Evolutionary conservation across 2,329 filamentous ascomycete species (phyloP), one percentile per base, ranked within the genome.

Genomic region (Raffaelea deltoideospora): DNA sequence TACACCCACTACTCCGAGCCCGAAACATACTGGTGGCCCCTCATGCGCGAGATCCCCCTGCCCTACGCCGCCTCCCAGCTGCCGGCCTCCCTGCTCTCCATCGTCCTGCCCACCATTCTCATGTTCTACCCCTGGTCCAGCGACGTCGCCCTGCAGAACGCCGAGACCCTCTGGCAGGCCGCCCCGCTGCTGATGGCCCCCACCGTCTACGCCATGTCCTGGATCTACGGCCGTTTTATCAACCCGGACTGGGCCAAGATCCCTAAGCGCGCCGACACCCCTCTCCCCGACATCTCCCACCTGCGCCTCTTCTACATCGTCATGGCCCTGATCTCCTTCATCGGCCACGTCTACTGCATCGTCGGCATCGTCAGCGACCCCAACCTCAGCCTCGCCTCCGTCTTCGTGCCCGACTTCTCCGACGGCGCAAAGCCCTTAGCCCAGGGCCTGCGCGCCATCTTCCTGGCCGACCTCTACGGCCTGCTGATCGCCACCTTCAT

Each of bases 91-190:
- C 18, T 39, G 10, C 5, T 45, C 15, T 42, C 37, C 34, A 46
- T 38, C 31, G 29, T 27, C 27, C 33, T 47, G 18, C 45, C 45
- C 5, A 42, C 44, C 0, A 17, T 28, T 1, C 38, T 47, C 10
- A 43, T 46, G 42, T 43, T 41, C 14, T 15, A 41, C 17, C 38
- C 34, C 10, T 39, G 36, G 31, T 14, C 15, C 9, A 5, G 18
- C n/a, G n/a, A 37, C 23, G n/a, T 31, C 15, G n/a, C 28, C 4
- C 34, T 39, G 26, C 43, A 45, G 22, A 34, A 39, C 30, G 19
- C 33, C 14, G 41, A 37, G 19, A 37, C 39, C 3, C 26, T 47
- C 17, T 47, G 43, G 43, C 42, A 46, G 35, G 15, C 35, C 15
- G 31, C 36, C 6, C 42, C 45, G 13, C 23, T 46, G 31, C 33